These are phyloP conservation scores for Erysimum cheiranthoides DNA, from an alignment of 345 rosid genomes.

Conservation along the genomic window DNA sequence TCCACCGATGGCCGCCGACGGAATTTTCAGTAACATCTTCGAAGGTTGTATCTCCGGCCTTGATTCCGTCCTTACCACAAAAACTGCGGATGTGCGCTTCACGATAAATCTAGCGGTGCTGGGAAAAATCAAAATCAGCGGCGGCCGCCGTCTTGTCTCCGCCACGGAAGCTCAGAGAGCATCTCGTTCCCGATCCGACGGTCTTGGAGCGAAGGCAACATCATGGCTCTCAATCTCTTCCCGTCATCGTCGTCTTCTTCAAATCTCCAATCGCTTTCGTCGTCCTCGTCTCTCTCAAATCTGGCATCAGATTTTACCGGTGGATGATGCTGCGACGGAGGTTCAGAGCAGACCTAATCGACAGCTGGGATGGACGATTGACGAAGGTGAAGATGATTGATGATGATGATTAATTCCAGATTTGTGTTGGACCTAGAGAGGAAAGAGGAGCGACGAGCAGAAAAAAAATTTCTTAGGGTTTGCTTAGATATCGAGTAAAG, in stretches of 20 bases:
- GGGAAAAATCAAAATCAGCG: slow-evolving; percentile 33
- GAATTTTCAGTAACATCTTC: slow-evolving; percentile 58
- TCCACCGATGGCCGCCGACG: slow-evolving; percentile 63
- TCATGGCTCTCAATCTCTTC: slow-evolving; percentile 48
- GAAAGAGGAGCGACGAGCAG: no score
- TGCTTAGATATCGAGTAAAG: no score
- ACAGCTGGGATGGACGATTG: slow-evolving; percentile 40
- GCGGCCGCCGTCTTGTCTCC: slow-evolving; percentile 43
- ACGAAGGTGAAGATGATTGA: slow-evolving; percentile 23
- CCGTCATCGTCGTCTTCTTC: slow-evolving; percentile 35
- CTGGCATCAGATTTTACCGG: slow-evolving; percentile 29
- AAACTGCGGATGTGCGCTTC: slow-evolving; percentile 72
- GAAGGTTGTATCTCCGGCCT: slow-evolving; percentile 66
- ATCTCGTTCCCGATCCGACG: slow-evolving; percentile 71
- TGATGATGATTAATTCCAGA: slow-evolving; percentile 32
- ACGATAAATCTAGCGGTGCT: slow-evolving; percentile 43
- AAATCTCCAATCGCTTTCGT: slow-evolving; percentile 54
- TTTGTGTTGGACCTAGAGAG: no score
- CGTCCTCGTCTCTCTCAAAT: slow-evolving; percentile 51
- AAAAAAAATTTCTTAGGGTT: no score
- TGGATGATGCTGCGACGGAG: slow-evolving; percentile 12
- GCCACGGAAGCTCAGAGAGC: slow-evolving; percentile 45
- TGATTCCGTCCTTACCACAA: slow-evolving; percentile 72
- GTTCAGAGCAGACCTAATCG: slow-evolving; percentile 29
- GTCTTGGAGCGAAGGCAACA: slow-evolving; percentile 72